Percentiles rank a stretch among this genome's conserved stretches.
These are phyloP conservation scores for Calendula officinalis DNA, from an alignment of 129 eudicot genomes.

Conservation along the genomic window DNA sequence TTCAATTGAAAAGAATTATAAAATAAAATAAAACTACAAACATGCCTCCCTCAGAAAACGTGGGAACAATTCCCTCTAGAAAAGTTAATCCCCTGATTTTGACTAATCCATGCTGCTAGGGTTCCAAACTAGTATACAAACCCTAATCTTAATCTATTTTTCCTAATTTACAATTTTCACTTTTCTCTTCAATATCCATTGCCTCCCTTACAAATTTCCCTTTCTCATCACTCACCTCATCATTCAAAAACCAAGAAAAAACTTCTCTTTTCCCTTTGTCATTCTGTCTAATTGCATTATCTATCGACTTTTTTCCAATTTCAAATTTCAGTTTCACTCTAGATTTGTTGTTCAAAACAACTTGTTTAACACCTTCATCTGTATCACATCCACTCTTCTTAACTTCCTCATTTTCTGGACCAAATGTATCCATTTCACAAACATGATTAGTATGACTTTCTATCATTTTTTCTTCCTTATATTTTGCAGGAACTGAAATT, in stretches of 20 bases:
- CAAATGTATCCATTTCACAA: conserved; percentile 39
- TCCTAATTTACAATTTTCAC: conserved; percentile 69
- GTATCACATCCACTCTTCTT: conserved; percentile 25
- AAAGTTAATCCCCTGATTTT: conserved; percentile 43
- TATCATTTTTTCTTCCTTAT: conserved; percentile 33
- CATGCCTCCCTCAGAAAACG: conserved; percentile 78
- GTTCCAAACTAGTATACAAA: conserved; percentile 68
- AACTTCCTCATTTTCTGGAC: conserved; percentile 28
- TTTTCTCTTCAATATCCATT: conserved; percentile 48
- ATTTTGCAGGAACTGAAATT: conserved; percentile 45
- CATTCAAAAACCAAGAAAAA: conserved; percentile 42
- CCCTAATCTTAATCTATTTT: conserved; percentile 36
- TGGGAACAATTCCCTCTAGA: conserved; percentile 48
- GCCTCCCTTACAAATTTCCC: conserved; percentile 53
- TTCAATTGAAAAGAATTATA: conserved; percentile 45
- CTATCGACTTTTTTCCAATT: conserved; percentile 35
- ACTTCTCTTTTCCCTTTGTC: conserved; percentile 29
- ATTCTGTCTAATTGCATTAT: conserved; percentile 14
- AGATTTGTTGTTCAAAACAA: conserved; percentile 42
- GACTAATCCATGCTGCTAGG: conserved; percentile 53
- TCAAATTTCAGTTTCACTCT: conserved; percentile 44
- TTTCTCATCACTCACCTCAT: conserved; percentile 44
- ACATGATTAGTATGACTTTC: conserved; percentile 41
- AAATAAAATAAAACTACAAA: conserved; percentile 48
- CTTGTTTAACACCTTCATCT: conserved; percentile 32